Base-by-base conservation (phyloP, 1,284 basidiomycete genomes). In the Cryptococcus sp. region DNA sequence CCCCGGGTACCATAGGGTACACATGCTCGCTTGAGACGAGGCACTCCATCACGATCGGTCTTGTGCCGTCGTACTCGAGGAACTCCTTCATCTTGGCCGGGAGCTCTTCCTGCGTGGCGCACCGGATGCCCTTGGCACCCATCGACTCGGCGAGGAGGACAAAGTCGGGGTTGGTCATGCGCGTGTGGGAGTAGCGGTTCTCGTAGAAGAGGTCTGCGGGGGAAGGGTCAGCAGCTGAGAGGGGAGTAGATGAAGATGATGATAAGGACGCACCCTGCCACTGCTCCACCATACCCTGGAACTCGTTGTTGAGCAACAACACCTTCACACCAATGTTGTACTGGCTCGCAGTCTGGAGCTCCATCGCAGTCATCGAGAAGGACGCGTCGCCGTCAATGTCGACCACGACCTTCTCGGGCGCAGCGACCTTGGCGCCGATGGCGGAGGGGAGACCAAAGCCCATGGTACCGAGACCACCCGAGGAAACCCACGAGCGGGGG, bases 281-380 rank as follows among this genome's bases (percentile, higher is more conserved):
- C 80, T 98, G 95, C 51, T 92, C 80, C 18, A 98, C 95, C 95
- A 98, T 98, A 55, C 95, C 95, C 77, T 95, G 91, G 83, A 92
- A 94, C 76, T 92, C 89, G 79, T 95, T 95, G 81, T 94, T 93
- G 68, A 94, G 77, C 21, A 94, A 79, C 63, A 94, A 80, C 39
- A 89, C 88, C 79, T 98, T 98, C 70, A 97, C 91, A 59, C 96
- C 95, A 60, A 98, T 95, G 73, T 84, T 79, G 80, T 85, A 94
- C 75, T 95, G 89, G 24, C 87, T 83, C 4, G 95, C 95, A 0
- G 95, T 98, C 21, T 87, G 87, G 52, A 98, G 85, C 79, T 98
- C 96, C 96, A 98, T 98, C 0, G 92, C 94, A 3, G 95, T 98
- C 96, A 98, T 98, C 70, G 89, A 94, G 80, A 97, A 95, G 15